Conservation (phyloP, 139 green algal species). For the Chlamydomonas sphaeroides region DNA sequence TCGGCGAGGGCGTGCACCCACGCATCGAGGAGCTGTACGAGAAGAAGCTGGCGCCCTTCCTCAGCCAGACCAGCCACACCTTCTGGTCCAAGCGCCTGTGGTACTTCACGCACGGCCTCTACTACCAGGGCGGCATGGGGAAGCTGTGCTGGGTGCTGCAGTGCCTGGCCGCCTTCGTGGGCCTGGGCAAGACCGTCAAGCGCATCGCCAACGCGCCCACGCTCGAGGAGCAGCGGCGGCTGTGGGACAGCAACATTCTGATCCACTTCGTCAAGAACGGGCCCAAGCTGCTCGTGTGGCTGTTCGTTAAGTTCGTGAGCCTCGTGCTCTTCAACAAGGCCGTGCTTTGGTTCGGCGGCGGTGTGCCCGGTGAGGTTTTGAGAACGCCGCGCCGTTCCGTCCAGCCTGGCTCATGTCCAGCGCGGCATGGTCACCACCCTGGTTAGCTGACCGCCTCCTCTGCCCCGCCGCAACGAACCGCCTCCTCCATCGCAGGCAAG, state of each 20-base stretch:
- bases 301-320: conserved; percentile 70
- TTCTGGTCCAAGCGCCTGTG: conserved; percentile 92
- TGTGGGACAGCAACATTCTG: conserved; percentile 82
- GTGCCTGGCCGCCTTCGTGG: conserved; percentile 61
- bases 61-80: conserved; percentile 79
- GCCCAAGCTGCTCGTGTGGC: conserved; percentile 71
- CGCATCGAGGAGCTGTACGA: conserved; percentile 87
- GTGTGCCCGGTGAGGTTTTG: conserved; percentile 80
- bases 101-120: conserved; percentile 96
- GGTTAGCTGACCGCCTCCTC: no score
- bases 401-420: no score
- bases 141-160: conserved; percentile 85
- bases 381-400: no score
- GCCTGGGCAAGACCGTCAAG: conserved; percentile 65
- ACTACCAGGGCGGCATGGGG: conserved; percentile 97
- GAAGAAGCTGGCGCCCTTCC: conserved; percentile 88
- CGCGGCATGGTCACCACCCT: no score
- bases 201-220: conserved; percentile 79
- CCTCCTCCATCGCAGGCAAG: conserved; percentile 58
- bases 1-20: conserved; percentile 74
- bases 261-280: conserved; percentile 76
- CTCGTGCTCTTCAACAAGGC: conserved; percentile 69
- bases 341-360: conserved; percentile 89
- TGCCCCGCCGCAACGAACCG: no score
- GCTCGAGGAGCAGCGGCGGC: conserved; percentile 75